phyloP scores from a whole-genome alignment of 352 stramenopile species.

The Phytophthora cactorum region DNA sequence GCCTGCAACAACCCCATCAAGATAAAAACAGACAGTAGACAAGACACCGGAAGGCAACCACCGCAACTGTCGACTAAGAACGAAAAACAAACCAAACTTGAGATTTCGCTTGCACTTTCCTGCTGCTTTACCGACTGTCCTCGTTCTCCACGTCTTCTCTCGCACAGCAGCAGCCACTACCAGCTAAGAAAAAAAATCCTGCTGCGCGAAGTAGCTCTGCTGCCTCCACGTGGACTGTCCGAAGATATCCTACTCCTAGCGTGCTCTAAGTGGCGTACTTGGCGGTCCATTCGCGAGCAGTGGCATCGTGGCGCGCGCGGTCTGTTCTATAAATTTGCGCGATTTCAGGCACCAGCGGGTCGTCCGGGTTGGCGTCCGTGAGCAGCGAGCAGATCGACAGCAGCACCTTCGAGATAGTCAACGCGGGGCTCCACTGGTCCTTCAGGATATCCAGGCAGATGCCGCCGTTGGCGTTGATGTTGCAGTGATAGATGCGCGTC shows the following conservation, averaged over 20 bases:
- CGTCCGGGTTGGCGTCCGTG: constrained; percentile 99
- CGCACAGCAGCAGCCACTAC: constrained; percentile 10
- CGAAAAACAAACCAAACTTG: constrained; percentile 46
- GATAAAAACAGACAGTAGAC: background rate
- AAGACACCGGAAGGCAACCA: constrained; percentile 3
- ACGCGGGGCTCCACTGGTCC: constrained; percentile 99
- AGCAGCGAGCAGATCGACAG: constrained; percentile 99
- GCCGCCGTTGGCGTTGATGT: constrained; percentile 99
- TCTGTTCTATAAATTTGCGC: constrained; percentile 96
- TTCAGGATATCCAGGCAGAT: constrained; percentile 99
- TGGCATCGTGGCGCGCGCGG: constrained; percentile 94
- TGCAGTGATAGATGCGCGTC: constrained; percentile 99
- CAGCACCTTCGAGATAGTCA: constrained; percentile 99
- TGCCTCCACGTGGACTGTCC: constrained; percentile 14
- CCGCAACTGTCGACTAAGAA: constrained; percentile 14
- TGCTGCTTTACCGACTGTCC: constrained; percentile 36
- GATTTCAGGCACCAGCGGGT: constrained; percentile 95
- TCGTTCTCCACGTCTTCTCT: constrained; percentile 17
- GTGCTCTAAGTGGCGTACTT: constrained; percentile 98
- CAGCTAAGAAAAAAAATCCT: constrained; percentile 7
- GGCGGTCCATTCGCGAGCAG: constrained; percentile 96
- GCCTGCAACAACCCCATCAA: background rate
- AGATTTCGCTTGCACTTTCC: constrained; percentile 45
- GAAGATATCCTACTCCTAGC: constrained; percentile 49
- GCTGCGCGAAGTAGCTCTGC: background rate